Percentiles rank a stretch among this genome's conserved stretches.
Conservation (phyloP, 129 eudicot species). For the Pseudognaphalium luteoalbum region DNA sequence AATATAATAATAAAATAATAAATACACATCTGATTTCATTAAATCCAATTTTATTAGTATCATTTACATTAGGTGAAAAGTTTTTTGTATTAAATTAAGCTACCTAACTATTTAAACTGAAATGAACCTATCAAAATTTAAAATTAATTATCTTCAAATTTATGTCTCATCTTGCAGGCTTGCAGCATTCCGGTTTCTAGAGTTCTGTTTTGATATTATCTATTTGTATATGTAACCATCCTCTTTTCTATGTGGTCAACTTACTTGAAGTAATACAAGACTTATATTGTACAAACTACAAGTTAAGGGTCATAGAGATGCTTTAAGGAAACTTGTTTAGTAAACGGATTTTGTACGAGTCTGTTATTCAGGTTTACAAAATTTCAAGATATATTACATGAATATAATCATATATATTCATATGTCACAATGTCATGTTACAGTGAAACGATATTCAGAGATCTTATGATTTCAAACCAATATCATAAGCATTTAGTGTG, state of each 20-base stretch:
- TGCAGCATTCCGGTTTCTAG: background rate
- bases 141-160: background rate
- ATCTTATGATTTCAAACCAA: no score
- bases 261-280: background rate
- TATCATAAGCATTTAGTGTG: no score
- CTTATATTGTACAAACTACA: background rate
- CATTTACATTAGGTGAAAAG: background rate
- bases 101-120: background rate
- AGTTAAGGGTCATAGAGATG: background rate
- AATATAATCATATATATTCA: no score
- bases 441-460: no score
- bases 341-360: no score
- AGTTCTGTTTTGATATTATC: background rate
- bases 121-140: background rate
- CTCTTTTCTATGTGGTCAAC: background rate
- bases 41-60: background rate
- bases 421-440: no score
- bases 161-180: background rate
- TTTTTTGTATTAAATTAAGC: background rate
- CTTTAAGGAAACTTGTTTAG: background rate
- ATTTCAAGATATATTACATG: no score
- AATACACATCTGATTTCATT: background rate
- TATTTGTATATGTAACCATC: background rate
- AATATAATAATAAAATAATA: no score
- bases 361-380: no score